Evolutionary conservation across 2,329 filamentous ascomycete species (phyloP).

Genomic region (Calonectria hongkongensis): DNA sequence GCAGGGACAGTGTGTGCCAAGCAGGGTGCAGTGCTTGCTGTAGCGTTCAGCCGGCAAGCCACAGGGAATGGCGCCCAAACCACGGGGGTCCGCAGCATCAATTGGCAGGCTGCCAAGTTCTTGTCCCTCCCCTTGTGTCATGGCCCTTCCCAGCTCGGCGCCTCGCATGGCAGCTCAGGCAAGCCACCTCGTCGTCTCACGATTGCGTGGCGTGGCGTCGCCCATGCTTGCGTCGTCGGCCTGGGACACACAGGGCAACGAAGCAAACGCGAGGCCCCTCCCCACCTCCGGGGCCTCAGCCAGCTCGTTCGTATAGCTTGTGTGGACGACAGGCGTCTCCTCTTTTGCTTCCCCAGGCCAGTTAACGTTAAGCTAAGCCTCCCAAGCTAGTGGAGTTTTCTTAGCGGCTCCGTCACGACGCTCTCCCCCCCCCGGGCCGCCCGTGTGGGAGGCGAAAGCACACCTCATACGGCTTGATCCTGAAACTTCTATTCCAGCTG

Average conservation of each 20-base stretch:
- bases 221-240: neutral
- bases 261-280: conserved; percentile 13
- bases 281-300: conserved; percentile 22
- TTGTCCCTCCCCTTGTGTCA: conserved; percentile 21
- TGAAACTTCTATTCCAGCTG: conserved; percentile 27
- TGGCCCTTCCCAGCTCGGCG: conserved; percentile 8
- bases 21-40: neutral
- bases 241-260: neutral
- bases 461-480: conserved; percentile 18
- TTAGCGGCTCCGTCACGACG: conserved; percentile 25
- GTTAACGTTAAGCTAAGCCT: conserved; percentile 28
- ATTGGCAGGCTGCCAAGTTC: conserved; percentile 29
- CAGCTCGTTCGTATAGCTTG: conserved; percentile 18
- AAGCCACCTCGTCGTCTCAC: conserved; percentile 34
- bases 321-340: conserved; percentile 3
- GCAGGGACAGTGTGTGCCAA: neutral
- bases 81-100: neutral
- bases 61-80: conserved; percentile 3
- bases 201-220: conserved; percentile 39
- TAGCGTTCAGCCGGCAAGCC: conserved; percentile 2
- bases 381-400: conserved; percentile 27
- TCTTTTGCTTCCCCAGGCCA: conserved; percentile 28
- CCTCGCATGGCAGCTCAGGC: conserved; percentile 22
- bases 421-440: conserved; percentile 20
- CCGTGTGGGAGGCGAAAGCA: conserved; percentile 23